A percentile compares a stretch with the other conserved stretches of the same genome.
Evolutionary conservation across 1,284 basidiomycete species (phyloP).

Genomic region (Sporisorium exsertum): DNA sequence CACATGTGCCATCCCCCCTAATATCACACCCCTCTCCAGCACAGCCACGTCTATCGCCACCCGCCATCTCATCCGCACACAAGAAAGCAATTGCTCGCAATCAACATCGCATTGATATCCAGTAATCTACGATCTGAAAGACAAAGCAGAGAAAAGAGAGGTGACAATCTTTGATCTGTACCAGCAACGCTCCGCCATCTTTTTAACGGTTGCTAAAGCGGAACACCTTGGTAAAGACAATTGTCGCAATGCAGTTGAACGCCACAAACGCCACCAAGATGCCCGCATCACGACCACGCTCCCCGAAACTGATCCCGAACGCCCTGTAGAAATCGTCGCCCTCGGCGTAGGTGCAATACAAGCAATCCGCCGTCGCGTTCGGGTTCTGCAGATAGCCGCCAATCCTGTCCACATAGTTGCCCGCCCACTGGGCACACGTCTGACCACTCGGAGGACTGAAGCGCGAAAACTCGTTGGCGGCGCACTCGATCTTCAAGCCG

Average conservation of each 20-base stretch:
- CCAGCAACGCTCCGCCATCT: neutral
- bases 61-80: too few relatives aligned
- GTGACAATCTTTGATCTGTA: too few relatives aligned
- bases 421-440: constrained; percentile 76
- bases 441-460: constrained; percentile 81
- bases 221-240: constrained; percentile 50
- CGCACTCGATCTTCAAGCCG: constrained; percentile 78
- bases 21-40: too few relatives aligned
- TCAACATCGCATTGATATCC: too few relatives aligned
- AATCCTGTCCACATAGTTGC: constrained; percentile 71
- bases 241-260: constrained; percentile 51
- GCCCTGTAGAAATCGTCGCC: constrained; percentile 80
- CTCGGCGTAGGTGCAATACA: constrained; percentile 78
- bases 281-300: constrained; percentile 55
- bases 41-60: too few relatives aligned
- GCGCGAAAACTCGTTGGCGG: constrained; percentile 74
- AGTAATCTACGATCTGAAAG: too few relatives aligned
- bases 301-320: constrained; percentile 77
- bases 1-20: too few relatives aligned
- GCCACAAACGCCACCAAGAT: constrained; percentile 56
- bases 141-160: too few relatives aligned
- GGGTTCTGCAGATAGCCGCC: constrained; percentile 85
- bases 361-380: constrained; percentile 75
- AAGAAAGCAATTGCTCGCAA: too few relatives aligned
- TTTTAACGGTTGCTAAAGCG: constrained; percentile 52